phyloP scores from a whole-genome alignment of 2,329 filamentous ascomycete species.

The Clarireedia monteithiana region DNA sequence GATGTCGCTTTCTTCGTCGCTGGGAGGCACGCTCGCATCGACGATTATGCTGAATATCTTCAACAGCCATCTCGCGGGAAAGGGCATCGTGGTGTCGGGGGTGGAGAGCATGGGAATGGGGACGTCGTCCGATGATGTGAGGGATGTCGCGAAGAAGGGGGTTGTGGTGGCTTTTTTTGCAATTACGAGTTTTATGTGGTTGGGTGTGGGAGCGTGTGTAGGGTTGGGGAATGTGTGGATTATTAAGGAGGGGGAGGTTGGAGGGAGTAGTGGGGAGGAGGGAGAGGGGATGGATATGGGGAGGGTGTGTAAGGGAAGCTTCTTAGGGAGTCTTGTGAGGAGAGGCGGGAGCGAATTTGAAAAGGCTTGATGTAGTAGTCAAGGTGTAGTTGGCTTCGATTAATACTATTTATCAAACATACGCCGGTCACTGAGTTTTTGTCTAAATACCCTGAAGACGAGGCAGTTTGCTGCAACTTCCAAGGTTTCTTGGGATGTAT shows the following conservation, averaged over 20 bases:
- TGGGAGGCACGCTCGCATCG: constrained; percentile 57
- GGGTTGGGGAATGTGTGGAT: constrained; percentile 41
- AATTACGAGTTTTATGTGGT: constrained; percentile 50
- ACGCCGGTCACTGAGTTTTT: no score
- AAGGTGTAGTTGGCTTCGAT: no score
- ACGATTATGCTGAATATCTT: constrained; percentile 64
- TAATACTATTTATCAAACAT: no score
- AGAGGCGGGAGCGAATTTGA: neutral
- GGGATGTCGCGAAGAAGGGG: constrained; percentile 42
- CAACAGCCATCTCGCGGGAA: constrained; percentile 42
- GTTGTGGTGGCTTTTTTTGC: constrained; percentile 60
- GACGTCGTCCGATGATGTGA: constrained; percentile 35
- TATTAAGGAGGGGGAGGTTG: constrained; percentile 19
- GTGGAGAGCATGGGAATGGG: neutral
- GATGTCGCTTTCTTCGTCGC: constrained; percentile 49
- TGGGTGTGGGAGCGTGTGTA: constrained; percentile 37
- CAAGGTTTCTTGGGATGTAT: no score
- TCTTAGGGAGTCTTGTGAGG: constrained; percentile 9
- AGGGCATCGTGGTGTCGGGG: constrained; percentile 18
- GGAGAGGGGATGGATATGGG: constrained; percentile 6
- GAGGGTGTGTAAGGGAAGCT: constrained; percentile 14
- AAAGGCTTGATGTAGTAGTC: neutral
- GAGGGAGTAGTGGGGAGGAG: constrained; percentile 8
- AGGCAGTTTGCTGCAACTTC: no score
- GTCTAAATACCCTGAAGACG: no score